Evolutionary conservation across 305 asterid genomes (phyloP), one percentile per base, ranked within the genome.

Genomic region (Rubia tinctorum): DNA sequence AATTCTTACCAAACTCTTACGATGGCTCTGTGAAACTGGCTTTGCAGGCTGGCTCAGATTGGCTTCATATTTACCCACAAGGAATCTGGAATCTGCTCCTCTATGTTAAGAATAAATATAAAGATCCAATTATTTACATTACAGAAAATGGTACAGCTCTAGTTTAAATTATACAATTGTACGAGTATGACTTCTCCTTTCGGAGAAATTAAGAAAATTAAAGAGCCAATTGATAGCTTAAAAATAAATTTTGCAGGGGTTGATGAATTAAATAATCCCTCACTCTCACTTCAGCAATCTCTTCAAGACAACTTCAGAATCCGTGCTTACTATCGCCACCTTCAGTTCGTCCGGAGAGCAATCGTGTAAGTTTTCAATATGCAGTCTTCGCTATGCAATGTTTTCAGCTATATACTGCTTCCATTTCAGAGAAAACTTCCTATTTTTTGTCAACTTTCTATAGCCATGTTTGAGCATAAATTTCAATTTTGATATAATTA

Each of bases 81-180:
- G 79, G 79, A 45, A 20, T 77, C 8, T 18, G 55, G 64, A 66
- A 67, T 13, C 64, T 72, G 3, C 56, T 77, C 11, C 8, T 45
- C 22, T 72, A 77, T n/a, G 69, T 72, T 22, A 72, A 67, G 72
- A 45, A 15, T 1, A 58, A 58, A 11, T 77, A 77, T 23, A 23
- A 45, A 1, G 37, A 77, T 14, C 81, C 81, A 44, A 45, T 67
- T 3, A 73, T 77, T 34, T 77, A 73, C 67, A 73, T 78, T 11
- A 78, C 77, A 0, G 78, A 73, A 55, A 78, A 77, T 60, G 81
- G 75, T 78, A 73, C 55, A 49, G 3, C 5, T 14, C 55, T 49
- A 2, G 14, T 49, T 13, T 49, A 49, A 12, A 4, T 14, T 49
- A 4, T 0, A 0, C 6, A 14, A 13, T 13, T 2, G 14, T 12